phyloP scores from a whole-genome alignment of 345 rosid genomes.

The Ceriops zippeliana region DNA sequence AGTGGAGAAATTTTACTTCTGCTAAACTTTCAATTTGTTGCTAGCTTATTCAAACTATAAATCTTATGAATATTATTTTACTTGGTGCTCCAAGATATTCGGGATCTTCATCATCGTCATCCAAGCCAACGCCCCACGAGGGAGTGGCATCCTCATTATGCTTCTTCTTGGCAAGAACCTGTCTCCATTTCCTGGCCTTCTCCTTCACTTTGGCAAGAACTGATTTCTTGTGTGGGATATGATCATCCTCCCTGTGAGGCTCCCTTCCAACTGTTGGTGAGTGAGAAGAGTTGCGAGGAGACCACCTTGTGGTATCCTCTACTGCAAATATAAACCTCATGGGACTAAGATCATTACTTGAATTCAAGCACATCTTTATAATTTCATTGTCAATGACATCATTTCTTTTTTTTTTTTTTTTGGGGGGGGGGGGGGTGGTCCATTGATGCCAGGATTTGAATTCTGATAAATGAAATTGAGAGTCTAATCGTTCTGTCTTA shows the following conservation, averaged over 20 bases:
- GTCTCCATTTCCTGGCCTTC: conserved; percentile 55
- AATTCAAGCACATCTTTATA: too few relatives aligned
- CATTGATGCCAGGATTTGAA: too few relatives aligned
- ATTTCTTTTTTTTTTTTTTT: too few relatives aligned
- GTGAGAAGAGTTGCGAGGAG: conserved; percentile 13
- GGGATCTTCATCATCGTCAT: conserved; percentile 48
- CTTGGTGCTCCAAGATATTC: conserved; percentile 79
- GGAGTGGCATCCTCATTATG: conserved; percentile 40
- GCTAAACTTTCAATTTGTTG: too few relatives aligned
- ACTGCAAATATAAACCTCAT: conserved; percentile 12
- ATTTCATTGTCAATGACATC: not conserved
- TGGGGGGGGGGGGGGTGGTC: too few relatives aligned
- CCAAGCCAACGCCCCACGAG: conserved; percentile 43
- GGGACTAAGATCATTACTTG: too few relatives aligned
- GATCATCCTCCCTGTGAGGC: conserved; percentile 43
- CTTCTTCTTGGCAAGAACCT: conserved; percentile 57
- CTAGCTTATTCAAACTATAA: not conserved
- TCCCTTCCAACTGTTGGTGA: conserved; percentile 26
- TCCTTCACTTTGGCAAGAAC: conserved; percentile 67
- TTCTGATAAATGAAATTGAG: too few relatives aligned
- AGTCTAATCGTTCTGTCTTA: too few relatives aligned
- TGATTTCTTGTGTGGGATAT: conserved; percentile 46
- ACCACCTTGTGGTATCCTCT: conserved; percentile 40
- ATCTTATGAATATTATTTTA: conserved; percentile 19
- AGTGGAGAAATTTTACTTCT: too few relatives aligned